These are phyloP conservation scores for Entomortierella beljakovae DNA, from an alignment of 192 early-diverging fungal species.

Conservation along the genomic window DNA sequence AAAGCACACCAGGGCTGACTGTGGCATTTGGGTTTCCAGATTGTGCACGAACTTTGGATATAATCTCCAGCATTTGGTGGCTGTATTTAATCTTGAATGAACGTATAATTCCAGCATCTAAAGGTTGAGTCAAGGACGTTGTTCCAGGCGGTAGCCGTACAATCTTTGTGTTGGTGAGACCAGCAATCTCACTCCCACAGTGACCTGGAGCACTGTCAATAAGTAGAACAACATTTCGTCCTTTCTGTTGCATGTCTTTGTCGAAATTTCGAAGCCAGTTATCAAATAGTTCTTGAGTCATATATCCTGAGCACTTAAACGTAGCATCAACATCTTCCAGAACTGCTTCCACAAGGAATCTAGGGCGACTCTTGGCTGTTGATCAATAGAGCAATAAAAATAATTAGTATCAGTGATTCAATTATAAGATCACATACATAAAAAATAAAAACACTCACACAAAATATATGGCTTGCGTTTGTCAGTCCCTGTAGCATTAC, in stretches of 20 bases:
- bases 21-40: too few relatives aligned
- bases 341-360: background rate
- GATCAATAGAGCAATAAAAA: background rate
- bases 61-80: background rate
- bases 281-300: background rate
- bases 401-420: too few relatives aligned
- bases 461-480: slow-evolving; percentile 9
- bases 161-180: slow-evolving; percentile 2
- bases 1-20: background rate
- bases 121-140: background rate
- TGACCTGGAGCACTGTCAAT: background rate
- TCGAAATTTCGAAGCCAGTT: slow-evolving; percentile 2
- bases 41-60: background rate
- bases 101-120: slow-evolving; percentile 8
- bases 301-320: background rate
- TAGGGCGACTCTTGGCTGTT: background rate
- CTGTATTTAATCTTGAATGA: slow-evolving; percentile 5
- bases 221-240: background rate
- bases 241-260: background rate
- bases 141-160: slow-evolving; percentile 3
- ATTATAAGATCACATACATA: background rate
- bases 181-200: background rate
- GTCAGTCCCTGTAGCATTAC: slow-evolving; percentile 14
- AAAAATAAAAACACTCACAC: background rate
- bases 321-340: background rate